Percentiles rank a stretch among this genome's conserved stretches.
Conservation (phyloP, 2,329 filamentous ascomycete species). For the Grosmannia clavigera region DNA sequence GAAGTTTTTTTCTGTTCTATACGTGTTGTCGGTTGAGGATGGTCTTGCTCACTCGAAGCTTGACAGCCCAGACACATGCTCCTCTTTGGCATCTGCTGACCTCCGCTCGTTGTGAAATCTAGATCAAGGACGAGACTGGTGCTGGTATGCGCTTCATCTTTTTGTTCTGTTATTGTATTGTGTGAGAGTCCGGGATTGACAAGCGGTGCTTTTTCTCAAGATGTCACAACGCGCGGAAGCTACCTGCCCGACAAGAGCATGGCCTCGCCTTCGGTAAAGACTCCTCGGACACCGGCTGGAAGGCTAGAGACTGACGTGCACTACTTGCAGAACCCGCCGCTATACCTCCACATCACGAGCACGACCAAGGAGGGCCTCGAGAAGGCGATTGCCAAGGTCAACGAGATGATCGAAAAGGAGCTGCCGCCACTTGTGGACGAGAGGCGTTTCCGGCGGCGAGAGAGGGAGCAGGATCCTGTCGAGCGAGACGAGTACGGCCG, state of each 20-base stretch:
- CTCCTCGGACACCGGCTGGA: not conserved
- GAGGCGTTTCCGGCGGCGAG: constrained; percentile 69
- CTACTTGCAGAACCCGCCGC: constrained; percentile 61
- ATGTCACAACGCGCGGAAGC: constrained; percentile 95
- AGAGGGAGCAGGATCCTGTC: constrained; percentile 47
- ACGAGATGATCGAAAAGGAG: constrained; percentile 93
- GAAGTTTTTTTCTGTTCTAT: too few relatives aligned
- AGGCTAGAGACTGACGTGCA: not conserved
- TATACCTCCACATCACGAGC: constrained; percentile 93
- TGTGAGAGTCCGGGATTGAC: constrained; percentile 11
- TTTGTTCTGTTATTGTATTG: not conserved
- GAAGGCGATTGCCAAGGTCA: constrained; percentile 72
- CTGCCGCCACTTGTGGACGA: constrained; percentile 92
- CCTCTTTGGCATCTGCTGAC: constrained; percentile 91
- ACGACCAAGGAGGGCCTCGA: constrained; percentile 87
- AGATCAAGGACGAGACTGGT: constrained; percentile 99
- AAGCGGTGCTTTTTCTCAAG: constrained; percentile 60
- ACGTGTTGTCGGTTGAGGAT: not conserved
- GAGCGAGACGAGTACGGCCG: constrained; percentile 68
- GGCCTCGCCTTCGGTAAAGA: constrained; percentile 78
- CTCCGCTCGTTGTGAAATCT: constrained; percentile 61
- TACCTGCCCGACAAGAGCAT: constrained; percentile 97
- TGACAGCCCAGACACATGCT: constrained; percentile 47
- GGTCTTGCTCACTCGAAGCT: constrained; percentile 58
- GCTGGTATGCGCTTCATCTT: constrained; percentile 72